phyloP scores from a whole-genome alignment of 768 basidiomycete genomes.

The Nidularia pulvinata region DNA sequence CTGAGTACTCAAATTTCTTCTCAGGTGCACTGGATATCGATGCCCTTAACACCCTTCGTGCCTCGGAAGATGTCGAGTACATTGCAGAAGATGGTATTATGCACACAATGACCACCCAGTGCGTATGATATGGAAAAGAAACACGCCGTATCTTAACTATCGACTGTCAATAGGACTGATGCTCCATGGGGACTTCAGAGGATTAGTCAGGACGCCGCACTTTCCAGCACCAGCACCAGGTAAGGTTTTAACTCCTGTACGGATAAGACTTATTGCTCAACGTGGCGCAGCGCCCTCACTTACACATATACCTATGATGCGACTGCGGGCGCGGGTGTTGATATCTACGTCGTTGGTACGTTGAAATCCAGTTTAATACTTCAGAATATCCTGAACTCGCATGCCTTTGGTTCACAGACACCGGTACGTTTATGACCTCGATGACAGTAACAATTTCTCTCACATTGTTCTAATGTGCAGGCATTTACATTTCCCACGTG shows the following conservation, averaged over 20 bases:
- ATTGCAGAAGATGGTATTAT: constrained; percentile 14
- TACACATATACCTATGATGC: constrained; percentile 17
- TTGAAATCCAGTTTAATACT: not conserved
- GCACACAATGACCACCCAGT: constrained; percentile 5
- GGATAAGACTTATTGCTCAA: not conserved
- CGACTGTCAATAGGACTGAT: constrained; percentile 14
- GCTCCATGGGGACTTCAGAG: constrained; percentile 30
- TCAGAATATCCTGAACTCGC: not conserved
- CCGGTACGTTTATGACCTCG: constrained; percentile 11
- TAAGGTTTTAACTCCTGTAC: not conserved
- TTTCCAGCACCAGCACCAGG: constrained; percentile 8
- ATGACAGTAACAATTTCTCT: not conserved
- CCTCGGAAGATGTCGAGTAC: constrained; percentile 9
- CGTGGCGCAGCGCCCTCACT: constrained; percentile 6
- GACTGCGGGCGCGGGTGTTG: constrained; percentile 24
- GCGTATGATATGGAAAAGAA: not conserved
- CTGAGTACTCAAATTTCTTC: not conserved
- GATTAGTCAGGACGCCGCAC: constrained; percentile 14
- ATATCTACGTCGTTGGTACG: constrained; percentile 36
- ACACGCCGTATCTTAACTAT: not conserved
- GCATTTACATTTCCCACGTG: constrained; percentile 18
- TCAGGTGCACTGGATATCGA: constrained; percentile 4
- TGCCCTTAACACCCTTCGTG: constrained; percentile 8
- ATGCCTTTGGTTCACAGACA: constrained; percentile 8
- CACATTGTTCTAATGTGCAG: constrained; percentile 5